A percentile compares a stretch with the other conserved stretches of the same genome.
phyloP scores from a whole-genome alignment of 1,139 yeast genomes.

The Pneumocystis carinii region DNA sequence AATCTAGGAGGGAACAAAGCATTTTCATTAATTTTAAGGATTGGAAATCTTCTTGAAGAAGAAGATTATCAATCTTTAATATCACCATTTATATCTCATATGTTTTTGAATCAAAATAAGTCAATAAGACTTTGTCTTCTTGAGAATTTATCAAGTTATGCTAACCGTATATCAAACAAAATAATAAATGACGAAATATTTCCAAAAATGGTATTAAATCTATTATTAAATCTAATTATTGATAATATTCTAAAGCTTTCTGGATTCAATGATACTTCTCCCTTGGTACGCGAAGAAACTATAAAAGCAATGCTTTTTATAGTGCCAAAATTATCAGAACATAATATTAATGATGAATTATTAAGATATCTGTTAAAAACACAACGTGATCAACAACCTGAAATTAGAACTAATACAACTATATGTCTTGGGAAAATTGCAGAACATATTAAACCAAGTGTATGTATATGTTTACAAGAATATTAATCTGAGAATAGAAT shows the following conservation, averaged over 20 bases:
- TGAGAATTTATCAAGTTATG: slow-evolving; percentile 44
- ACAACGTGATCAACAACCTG: slow-evolving; percentile 71
- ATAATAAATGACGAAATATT: slow-evolving; percentile 56
- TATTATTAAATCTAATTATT: not conserved
- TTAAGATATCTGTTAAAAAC: slow-evolving; percentile 70
- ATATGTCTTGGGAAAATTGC: slow-evolving; percentile 63
- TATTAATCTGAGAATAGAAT: slow-evolving; percentile 15
- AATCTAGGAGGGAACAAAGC: slow-evolving; percentile 14
- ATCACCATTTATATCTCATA: slow-evolving; percentile 49
- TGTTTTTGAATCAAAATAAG: slow-evolving; percentile 58
- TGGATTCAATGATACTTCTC: slow-evolving; percentile 77
- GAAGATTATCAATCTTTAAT: slow-evolving; percentile 33
- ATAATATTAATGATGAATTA: slow-evolving; percentile 77
- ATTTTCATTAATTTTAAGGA: slow-evolving; percentile 15
- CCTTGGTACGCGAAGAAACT: slow-evolving; percentile 66
- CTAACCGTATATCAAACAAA: slow-evolving; percentile 35
- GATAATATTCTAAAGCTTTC: slow-evolving; percentile 21
- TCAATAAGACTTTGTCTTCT: slow-evolving; percentile 58
- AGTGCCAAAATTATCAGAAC: slow-evolving; percentile 51
- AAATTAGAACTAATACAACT: slow-evolving; percentile 75
- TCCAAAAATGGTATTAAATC: slow-evolving; percentile 33
- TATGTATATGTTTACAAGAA: not conserved
- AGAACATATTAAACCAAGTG: slow-evolving; percentile 37
- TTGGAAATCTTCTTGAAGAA: slow-evolving; percentile 30
- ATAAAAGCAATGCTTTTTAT: slow-evolving; percentile 52